Base-by-base conservation (phyloP, 257 asterid species). In the Schizonepeta tenuifolia region DNA sequence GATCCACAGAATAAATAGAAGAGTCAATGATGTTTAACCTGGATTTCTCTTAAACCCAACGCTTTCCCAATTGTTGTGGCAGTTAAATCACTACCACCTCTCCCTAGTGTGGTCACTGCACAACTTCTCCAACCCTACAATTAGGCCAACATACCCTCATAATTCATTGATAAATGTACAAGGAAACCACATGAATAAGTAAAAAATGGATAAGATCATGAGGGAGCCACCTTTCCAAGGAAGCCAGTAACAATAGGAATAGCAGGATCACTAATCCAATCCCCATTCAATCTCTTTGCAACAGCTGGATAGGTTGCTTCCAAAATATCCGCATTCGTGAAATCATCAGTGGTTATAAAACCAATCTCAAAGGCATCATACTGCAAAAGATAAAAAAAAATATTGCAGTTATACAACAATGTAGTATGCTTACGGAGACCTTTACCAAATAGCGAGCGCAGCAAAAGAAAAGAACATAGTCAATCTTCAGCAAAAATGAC, bases 81-180 rank as follows among this genome's bases (percentile, higher is more conserved):
- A 53, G 98, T 92, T 88, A 92, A 87, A 84, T 92, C 98, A 77
- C 98, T 92, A 69, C 98, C 97, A 28, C 98, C 97, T 76, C 98
- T 87, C 71, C 98, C 98, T 60, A 92, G 72, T 46, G 97, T 92
- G 50, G 98, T 92, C 70, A 92, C 92, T 40, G 93, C 97, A 76
- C 89, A 82, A 67, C 88, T 83, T 83, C 83, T 88, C 89, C 90
- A 86, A 54, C 97, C 96, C 97, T 91, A 66, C 24, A 81, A 60
- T 72, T 69, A 68, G n/a, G 72, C 62, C 70, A 55, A 55, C 1
- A 41, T 60, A 55, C 44, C 69, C 26, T 46, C 72, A 71, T 6
- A 13, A 7, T 43, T 64, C 46, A 43, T 41, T 31, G 47, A 58
- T 14, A 31, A 43, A 74, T 17, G 28, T 24, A 76, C 15, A 47